Evolutionary conservation across 345 rosid genomes (phyloP), one percentile per base, ranked within the genome.

Genomic region (Bruguiera sexangula): DNA sequence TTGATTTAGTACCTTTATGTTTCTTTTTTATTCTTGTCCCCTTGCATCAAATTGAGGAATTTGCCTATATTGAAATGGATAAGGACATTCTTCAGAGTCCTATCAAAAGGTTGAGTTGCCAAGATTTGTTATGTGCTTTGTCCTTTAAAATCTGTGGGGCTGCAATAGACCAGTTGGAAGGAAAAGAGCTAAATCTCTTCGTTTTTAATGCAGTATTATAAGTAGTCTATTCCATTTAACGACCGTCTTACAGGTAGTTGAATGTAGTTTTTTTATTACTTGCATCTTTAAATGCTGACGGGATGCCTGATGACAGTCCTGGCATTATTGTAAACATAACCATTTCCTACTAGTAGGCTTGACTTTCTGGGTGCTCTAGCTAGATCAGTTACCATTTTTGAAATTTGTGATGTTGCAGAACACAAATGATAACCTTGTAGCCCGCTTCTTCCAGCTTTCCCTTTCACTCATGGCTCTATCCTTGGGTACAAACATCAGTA

Each of bases 391-490:
- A 63, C 24, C 37, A 18, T 22, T 7, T 11, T 34, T 29, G 3
- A 36, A 65, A 37, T 26, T 68, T 50, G 59, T 39, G 24, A 62
- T 77, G 65, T 60, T 77, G 76, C 99, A 95, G 98, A 86, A 84
- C 70, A 77, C 83, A 30, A 85, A 82, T 73, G 89, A 80, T 52
- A 84, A 74, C 79, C 81, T 86, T 64, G 83, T 90, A 58, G 75
- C 82, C 29, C 78, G 90, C 66, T 82, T 83, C 85, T 96, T 96
- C 79, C 99, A 96, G 84, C 97, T 90, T 72, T 79, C 90, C 24
- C 76, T 90, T 68, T 90, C 96, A 27, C 85, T 96, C 30, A 82
- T 84, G 80, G 85, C 79, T 51, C 64, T 82, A 50, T 79, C 87
- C 54, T 72, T 90, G 79, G 91, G 85, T 50, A 75, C 80, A 18